Base-by-base conservation (phyloP, 2,329 filamentous ascomycete genomes). In the Dothideomycetes sp. region DNA sequence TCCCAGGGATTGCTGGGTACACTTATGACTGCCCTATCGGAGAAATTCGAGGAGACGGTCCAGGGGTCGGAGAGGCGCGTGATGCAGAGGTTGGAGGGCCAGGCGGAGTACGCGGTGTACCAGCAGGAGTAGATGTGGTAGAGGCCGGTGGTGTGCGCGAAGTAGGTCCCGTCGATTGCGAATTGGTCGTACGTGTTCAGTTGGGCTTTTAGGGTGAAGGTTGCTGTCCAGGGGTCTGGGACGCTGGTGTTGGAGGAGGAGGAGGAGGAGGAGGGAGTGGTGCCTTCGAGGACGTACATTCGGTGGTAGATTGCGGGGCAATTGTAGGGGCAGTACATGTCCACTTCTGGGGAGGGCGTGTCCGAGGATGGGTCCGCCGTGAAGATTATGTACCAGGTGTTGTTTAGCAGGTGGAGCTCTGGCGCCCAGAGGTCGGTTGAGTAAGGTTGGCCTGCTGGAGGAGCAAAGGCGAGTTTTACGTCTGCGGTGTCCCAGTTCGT, bases 161-260 rank as follows among this genome's bases (percentile, higher is more conserved):
- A 70, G 51, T 72, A 72, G 1, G 68, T 72, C 9, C 68, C 69
- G 40, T 72, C 68, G 43, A 72, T 72, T 16, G 68, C 66, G 46
- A 72, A 72, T 43, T 72, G 68, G 45, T 71, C 59, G 46, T 62
- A 72, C 0, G 68, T 72, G 46, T 71, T 55, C 14, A 72, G 57
- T 47, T 69, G 56, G 30, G 59, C 49, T 39, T 69, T 69, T 52
- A 65, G 56, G 3, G 54, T 59, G 48, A 64, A 72, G 19, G 53
- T 53, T 12, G 62, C 60, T 0, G 53, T 55, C 68, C 67, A 71
- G 1, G 66, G 65, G 46, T 69, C 62, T 27, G 22, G 12, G 22
- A n/a, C n/a, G n/a, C n/a, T n/a, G n/a, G n/a, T n/a, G n/a, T n/a
- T n/a, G 2, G 57, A 46, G 2, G 57, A 57, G 5, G 54, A 52